These are phyloP conservation scores for Eurotiales sp. DNA, from an alignment of 2,329 filamentous ascomycete genomes.

Conservation along the genomic window DNA sequence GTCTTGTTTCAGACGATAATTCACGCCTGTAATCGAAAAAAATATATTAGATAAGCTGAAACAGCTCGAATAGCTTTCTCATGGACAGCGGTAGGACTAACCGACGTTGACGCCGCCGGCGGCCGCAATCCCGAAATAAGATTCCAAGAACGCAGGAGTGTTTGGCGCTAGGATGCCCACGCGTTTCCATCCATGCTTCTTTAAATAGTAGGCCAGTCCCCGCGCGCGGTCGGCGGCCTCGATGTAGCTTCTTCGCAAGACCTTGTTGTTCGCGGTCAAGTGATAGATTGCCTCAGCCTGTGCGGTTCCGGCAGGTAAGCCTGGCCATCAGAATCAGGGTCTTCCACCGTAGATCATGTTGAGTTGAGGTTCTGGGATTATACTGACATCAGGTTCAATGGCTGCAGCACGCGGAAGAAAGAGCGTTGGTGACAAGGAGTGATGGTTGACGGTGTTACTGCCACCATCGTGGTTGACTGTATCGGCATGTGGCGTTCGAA, in stretches of 20 bases:
- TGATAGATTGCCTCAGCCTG: constrained; percentile 79
- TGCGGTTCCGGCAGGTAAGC: no score
- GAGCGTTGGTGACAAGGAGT: constrained; percentile 76
- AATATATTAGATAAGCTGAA: no score
- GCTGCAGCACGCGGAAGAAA: constrained; percentile 81
- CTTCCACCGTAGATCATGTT: no score
- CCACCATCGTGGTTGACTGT: constrained; percentile 1
- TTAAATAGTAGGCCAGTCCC: constrained; percentile 83
- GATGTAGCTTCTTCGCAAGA: constrained; percentile 71
- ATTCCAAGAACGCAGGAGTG: constrained; percentile 89
- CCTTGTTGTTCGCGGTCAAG: constrained; percentile 70
- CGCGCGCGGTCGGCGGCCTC: constrained; percentile 81
- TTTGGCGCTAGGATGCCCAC: constrained; percentile 88
- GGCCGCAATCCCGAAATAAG: constrained; percentile 80
- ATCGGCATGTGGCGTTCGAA: constrained; percentile 14
- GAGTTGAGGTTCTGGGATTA: no score
- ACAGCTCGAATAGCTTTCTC: no score
- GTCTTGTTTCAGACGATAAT: constrained; percentile 72
- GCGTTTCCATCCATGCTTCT: constrained; percentile 66
- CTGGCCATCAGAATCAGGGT: background rate
- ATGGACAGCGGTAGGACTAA: constrained; percentile 23
- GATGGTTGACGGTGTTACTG: constrained; percentile 33
- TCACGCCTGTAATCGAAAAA: constrained; percentile 48
- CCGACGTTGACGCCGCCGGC: constrained; percentile 74
- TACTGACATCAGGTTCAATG: constrained; percentile 75